Evolutionary conservation across 2,329 filamentous ascomycete species (phyloP).

Genomic region (Verticillium albo-atrum): DNA sequence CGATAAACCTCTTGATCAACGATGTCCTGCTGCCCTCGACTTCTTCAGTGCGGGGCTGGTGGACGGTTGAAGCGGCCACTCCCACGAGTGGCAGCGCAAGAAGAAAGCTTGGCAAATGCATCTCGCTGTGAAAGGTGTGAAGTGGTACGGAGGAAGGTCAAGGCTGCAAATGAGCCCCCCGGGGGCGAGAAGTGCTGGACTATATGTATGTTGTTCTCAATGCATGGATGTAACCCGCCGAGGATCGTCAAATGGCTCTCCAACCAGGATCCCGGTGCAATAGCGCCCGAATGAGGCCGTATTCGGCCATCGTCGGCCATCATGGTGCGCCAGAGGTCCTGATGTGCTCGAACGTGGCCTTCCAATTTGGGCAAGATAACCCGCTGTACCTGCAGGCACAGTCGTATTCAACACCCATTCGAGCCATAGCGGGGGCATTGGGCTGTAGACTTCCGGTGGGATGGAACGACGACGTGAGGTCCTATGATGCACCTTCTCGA

Average conservation of each 20-base stretch:
- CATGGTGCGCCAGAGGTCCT: not conserved
- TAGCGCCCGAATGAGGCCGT: not conserved
- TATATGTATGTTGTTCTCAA: not conserved
- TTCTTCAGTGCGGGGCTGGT: not conserved
- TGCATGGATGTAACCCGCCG: not conserved
- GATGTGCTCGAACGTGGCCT: not conserved
- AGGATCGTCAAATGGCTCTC: not conserved
- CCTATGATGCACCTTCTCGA: not conserved
- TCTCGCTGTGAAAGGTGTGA: not conserved
- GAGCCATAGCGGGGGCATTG: not conserved
- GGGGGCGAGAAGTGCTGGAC: no score
- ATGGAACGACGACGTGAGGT: not conserved
- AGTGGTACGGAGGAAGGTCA: no score
- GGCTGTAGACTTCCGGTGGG: not conserved
- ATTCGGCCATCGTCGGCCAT: not conserved
- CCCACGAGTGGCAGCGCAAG: not conserved
- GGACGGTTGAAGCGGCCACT: not conserved
- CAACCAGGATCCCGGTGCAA: not conserved
- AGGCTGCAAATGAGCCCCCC: no score
- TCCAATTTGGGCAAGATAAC: not conserved
- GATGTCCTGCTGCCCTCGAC: not conserved
- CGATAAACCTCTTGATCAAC: slow-evolving; percentile 12
- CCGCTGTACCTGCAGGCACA: not conserved
- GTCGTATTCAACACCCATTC: not conserved
- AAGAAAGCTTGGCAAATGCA: not conserved